These are phyloP conservation scores for Amphicarpaea edgeworthii DNA, from an alignment of 306 rosid species.

Conservation along the genomic window DNA sequence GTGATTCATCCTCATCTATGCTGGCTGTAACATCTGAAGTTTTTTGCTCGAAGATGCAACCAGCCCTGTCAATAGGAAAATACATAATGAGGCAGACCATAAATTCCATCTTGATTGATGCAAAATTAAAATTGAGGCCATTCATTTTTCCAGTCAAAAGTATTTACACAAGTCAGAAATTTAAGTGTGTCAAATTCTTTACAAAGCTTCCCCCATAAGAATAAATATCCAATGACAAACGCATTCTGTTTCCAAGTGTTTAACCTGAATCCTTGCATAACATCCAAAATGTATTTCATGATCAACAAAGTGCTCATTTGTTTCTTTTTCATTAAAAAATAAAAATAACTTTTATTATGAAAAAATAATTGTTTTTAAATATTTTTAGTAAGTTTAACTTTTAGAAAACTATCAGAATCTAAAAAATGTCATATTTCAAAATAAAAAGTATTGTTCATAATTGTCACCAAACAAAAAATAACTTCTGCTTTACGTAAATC, in stretches of 20 bases:
- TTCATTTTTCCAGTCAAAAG: constrained; percentile 4
- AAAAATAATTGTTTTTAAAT: neutral
- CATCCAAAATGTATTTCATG: constrained; percentile 22
- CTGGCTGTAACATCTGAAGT: constrained; percentile 72
- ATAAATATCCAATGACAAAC: constrained; percentile 13
- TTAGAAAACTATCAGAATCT: neutral
- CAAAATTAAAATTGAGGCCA: neutral
- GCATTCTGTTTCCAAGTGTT: neutral
- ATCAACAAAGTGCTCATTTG: neutral
- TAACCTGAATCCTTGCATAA: neutral
- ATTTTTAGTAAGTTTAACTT: neutral
- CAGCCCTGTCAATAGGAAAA: constrained; percentile 70
- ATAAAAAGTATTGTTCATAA: neutral
- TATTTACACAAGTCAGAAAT: neutral
- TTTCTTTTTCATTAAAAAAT: neutral
- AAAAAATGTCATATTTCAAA: neutral
- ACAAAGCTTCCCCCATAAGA: constrained; percentile 1
- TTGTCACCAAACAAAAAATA: neutral
- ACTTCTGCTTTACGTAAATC: neutral
- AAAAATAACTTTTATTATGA: no score
- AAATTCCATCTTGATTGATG: constrained; percentile 26
- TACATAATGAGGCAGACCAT: constrained; percentile 20
- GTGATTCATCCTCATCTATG: constrained; percentile 63
- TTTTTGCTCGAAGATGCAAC: constrained; percentile 90
- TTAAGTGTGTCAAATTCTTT: constrained; percentile 15